Evolutionary conservation across 495 filamentous ascomycete genomes (phyloP).

Genomic region (Xylaria flabelliformis): DNA sequence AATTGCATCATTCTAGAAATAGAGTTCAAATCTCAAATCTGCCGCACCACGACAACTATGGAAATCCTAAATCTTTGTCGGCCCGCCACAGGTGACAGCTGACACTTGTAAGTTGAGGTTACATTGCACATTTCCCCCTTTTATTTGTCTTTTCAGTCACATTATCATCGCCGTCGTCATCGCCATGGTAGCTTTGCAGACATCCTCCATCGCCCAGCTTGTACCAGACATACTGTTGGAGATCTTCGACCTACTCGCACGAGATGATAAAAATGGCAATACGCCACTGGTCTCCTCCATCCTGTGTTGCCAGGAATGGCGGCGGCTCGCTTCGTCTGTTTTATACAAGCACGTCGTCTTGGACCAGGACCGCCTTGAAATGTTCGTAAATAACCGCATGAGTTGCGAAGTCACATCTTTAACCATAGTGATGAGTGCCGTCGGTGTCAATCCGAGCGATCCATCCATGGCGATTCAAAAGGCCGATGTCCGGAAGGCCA

Average conservation of each 20-base stretch:
- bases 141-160: background rate
- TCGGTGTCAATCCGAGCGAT: slow-evolving; percentile 15
- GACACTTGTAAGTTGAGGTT: too few species aligned
- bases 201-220: slow-evolving; percentile 21
- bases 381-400: slow-evolving; percentile 6
- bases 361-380: slow-evolving; percentile 8
- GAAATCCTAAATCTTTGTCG: too few species aligned
- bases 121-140: too few species aligned
- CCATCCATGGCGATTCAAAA: background rate
- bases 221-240: slow-evolving; percentile 24
- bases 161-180: background rate
- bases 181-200: background rate
- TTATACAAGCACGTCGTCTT: slow-evolving; percentile 27
- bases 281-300: slow-evolving; percentile 13
- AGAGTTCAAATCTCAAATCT: background rate
- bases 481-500: background rate
- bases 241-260: slow-evolving; percentile 27
- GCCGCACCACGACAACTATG: background rate
- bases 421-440: slow-evolving; percentile 5
- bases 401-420: slow-evolving; percentile 22
- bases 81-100: too few species aligned
- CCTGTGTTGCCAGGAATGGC: slow-evolving; percentile 27
- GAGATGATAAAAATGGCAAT: slow-evolving; percentile 4
- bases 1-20: background rate
- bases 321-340: slow-evolving; percentile 19